Conservation (phyloP, 2,329 filamentous ascomycete genomes). For the Diaporthe citri region DNA sequence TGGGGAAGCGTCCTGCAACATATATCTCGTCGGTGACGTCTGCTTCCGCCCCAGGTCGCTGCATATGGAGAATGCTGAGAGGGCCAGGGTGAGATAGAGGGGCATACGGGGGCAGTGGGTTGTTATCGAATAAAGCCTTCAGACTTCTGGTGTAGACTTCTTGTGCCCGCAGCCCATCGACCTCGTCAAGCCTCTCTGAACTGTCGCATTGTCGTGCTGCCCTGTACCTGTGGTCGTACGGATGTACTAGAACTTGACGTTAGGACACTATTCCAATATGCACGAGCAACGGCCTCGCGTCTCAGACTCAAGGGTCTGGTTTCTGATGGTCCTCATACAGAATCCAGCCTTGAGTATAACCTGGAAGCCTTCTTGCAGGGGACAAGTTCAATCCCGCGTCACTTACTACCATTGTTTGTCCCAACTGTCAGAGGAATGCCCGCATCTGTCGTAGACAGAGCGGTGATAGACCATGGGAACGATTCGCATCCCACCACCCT, state of each 20-base stretch:
- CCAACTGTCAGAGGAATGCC: slow-evolving; percentile 84
- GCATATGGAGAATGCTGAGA: slow-evolving; percentile 84
- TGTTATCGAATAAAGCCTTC: slow-evolving; percentile 62
- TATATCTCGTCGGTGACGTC: slow-evolving; percentile 84
- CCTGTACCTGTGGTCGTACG: slow-evolving; percentile 79
- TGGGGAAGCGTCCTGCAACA: slow-evolving; percentile 89
- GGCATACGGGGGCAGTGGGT: slow-evolving; percentile 71
- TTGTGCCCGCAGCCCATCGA: slow-evolving; percentile 45
- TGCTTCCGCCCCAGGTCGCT: slow-evolving; percentile 62
- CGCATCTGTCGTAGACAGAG: slow-evolving; percentile 77
- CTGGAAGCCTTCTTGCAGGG: not conserved
- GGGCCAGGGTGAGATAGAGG: slow-evolving; percentile 84
- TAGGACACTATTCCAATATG: not conserved
- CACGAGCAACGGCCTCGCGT: not conserved
- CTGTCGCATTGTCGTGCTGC: slow-evolving; percentile 48
- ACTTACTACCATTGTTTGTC: slow-evolving; percentile 73
- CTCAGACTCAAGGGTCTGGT: not conserved
- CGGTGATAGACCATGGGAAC: slow-evolving; percentile 87
- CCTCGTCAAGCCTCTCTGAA: slow-evolving; percentile 53
- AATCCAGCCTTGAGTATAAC: not conserved
- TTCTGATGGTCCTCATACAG: not conserved
- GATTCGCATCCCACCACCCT: slow-evolving; percentile 75
- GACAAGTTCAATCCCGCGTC: not conserved
- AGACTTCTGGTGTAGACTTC: slow-evolving; percentile 49
- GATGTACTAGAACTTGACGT: slow-evolving; percentile 65